phyloP scores from a whole-genome alignment of 371 early-diverging fungal species.

The Mortierella sp. region DNA sequence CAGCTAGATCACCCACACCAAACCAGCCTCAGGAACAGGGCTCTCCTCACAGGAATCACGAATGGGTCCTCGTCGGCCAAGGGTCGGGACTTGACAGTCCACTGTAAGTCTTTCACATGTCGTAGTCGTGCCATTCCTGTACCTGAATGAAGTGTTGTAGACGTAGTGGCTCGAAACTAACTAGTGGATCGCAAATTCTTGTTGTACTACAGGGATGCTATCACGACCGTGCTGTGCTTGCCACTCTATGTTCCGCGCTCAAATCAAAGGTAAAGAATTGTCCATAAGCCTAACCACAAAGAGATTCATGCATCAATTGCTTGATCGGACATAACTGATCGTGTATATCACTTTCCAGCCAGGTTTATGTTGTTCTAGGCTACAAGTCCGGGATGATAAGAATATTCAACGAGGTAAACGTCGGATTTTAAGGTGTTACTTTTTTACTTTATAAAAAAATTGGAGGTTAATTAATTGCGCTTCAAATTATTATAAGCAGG shows the following conservation, averaged over 20 bases:
- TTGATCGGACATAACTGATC: no score
- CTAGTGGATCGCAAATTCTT: not conserved
- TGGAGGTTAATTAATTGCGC: not conserved
- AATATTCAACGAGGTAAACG: constrained; percentile 69
- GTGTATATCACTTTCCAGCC: constrained; percentile 54
- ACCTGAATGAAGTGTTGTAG: not conserved
- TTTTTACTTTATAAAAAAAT: not conserved
- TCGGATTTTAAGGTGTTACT: not conserved
- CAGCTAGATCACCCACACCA: not conserved
- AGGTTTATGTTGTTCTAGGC: constrained; percentile 70
- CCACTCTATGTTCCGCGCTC: constrained; percentile 71
- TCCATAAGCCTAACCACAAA: not conserved
- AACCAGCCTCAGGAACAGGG: not conserved
- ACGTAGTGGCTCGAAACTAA: not conserved
- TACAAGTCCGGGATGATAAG: constrained; percentile 74
- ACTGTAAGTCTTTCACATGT: constrained; percentile 25
- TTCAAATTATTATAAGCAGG: constrained; percentile 31
- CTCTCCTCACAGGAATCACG: constrained; percentile 7
- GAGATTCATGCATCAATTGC: not conserved
- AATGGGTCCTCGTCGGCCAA: constrained; percentile 63
- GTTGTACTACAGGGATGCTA: constrained; percentile 59
- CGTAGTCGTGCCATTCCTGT: constrained; percentile 19
- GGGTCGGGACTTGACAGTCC: constrained; percentile 64
- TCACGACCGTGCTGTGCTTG: constrained; percentile 68
- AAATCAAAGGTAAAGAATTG: constrained; percentile 65